phyloP scores from a whole-genome alignment of 73 alveolate species.

The Blepharisma japonicum region DNA sequence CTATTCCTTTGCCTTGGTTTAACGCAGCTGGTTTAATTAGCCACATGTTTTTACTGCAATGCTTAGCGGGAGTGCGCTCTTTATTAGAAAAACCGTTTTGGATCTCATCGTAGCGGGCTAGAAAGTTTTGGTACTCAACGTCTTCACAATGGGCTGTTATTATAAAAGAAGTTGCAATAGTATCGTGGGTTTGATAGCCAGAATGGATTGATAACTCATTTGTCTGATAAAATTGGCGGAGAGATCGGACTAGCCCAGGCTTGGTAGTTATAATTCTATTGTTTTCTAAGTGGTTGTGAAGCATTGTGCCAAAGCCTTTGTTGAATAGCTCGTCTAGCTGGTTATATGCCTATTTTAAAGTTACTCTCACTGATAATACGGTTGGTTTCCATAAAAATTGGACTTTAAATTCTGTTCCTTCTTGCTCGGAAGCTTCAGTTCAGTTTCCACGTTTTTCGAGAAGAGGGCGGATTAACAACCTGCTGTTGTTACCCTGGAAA shows the following conservation, averaged over 20 bases:
- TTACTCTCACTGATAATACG: slow-evolving; percentile 44
- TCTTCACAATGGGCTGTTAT: slow-evolving; percentile 48
- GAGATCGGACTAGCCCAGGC: slow-evolving; percentile 57
- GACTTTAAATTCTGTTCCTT: slow-evolving; percentile 33
- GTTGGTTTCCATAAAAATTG: slow-evolving; percentile 60
- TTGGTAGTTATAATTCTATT: slow-evolving; percentile 49
- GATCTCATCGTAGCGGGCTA: slow-evolving; percentile 47
- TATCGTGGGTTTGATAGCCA: slow-evolving; percentile 53
- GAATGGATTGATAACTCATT: slow-evolving; percentile 44
- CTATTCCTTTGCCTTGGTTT: slow-evolving; percentile 91
- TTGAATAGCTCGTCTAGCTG: neutral
- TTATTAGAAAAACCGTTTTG: slow-evolving; percentile 51
- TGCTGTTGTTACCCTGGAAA: neutral
- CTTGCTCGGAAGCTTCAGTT: slow-evolving; percentile 49
- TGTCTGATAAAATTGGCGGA: slow-evolving; percentile 46
- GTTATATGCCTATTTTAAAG: neutral
- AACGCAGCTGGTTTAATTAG: slow-evolving; percentile 85
- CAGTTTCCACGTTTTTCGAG: slow-evolving; percentile 55
- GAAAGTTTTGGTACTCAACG: slow-evolving; percentile 37
- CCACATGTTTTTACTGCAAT: slow-evolving; percentile 87
- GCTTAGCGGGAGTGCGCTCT: slow-evolving; percentile 69
- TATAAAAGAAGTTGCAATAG: slow-evolving; percentile 65
- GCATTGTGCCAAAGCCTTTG: slow-evolving; percentile 14
- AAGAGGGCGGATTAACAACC: slow-evolving; percentile 26
- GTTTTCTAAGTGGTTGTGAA: slow-evolving; percentile 55